phyloP scores from a whole-genome alignment of 148 eudicot species.

The Linanthus parryae region DNA sequence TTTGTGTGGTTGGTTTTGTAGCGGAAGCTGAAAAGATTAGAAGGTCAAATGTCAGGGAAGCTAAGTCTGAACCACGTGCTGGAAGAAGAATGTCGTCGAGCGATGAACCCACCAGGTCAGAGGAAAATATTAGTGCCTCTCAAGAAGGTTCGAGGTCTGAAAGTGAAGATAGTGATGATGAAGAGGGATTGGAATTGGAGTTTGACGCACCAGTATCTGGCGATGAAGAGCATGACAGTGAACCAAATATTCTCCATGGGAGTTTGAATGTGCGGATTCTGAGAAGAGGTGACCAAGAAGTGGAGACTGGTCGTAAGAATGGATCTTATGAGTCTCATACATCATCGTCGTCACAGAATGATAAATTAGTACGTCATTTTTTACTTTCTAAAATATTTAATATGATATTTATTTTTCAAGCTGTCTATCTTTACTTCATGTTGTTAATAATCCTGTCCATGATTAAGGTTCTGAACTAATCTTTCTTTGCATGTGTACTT shows the following conservation, averaged over 20 bases:
- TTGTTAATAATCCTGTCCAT: not conserved
- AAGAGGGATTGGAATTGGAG: slow-evolving; percentile 85
- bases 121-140: slow-evolving; percentile 69
- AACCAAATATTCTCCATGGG: slow-evolving; percentile 49
- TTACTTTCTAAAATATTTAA: not conserved
- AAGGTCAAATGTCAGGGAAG: slow-evolving; percentile 41
- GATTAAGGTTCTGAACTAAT: no score
- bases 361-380: slow-evolving; percentile 55
- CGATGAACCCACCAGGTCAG: slow-evolving; percentile 69
- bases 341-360: slow-evolving; percentile 44
- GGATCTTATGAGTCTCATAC: slow-evolving; percentile 49
- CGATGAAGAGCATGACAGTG: slow-evolving; percentile 72
- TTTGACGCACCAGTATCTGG: slow-evolving; percentile 73
- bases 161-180: slow-evolving; percentile 90
- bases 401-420: not conserved
- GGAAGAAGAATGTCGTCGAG: slow-evolving; percentile 66
- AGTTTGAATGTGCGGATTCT: slow-evolving; percentile 76
- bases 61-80: slow-evolving; percentile 43
- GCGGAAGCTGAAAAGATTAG: slow-evolving; percentile 63
- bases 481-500: no score
- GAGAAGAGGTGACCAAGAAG: slow-evolving; percentile 41
- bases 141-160: slow-evolving; percentile 75
- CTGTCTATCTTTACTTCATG: not conserved
- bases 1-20: slow-evolving; percentile 13
- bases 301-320: slow-evolving; percentile 39